These are phyloP conservation scores for Penicillium sp. DNA, from an alignment of 2,329 filamentous ascomycete genomes.

Conservation along the genomic window DNA sequence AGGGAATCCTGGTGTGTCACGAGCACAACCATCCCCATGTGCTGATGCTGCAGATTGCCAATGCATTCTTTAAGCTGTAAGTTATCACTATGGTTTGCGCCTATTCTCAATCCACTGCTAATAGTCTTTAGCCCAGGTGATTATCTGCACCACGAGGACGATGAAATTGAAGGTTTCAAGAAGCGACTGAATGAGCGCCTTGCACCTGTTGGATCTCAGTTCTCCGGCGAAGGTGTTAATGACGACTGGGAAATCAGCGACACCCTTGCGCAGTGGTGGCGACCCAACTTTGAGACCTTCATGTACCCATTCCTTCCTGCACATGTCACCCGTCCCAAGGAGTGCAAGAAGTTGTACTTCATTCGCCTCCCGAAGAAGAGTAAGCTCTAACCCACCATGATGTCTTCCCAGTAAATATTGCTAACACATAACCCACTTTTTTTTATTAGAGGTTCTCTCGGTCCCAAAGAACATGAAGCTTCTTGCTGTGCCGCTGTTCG, in stretches of 20 bases:
- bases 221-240: conserved; percentile 79
- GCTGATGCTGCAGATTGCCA: conserved; percentile 97
- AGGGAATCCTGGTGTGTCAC: conserved; percentile 95
- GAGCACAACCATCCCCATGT: conserved; percentile 99
- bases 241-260: conserved; percentile 94
- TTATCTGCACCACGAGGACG: conserved; percentile 80
- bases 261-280: conserved; percentile 96
- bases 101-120: background rate
- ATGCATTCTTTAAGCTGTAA: conserved; percentile 95
- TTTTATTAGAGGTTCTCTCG: conserved; percentile 77
- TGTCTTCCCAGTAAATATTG: too few relatives aligned
- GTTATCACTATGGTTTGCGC: conserved; percentile 17
- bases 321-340: conserved; percentile 93
- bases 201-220: conserved; percentile 81
- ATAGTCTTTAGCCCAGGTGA: conserved; percentile 68
- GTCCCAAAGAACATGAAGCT: conserved; percentile 99
- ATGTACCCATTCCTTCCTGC: conserved; percentile 99
- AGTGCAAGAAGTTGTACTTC: conserved; percentile 98
- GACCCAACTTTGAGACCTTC: conserved; percentile 98
- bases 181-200: conserved; percentile 85
- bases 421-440: background rate
- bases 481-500: conserved; percentile 91
- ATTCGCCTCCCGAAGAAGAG: conserved; percentile 91
- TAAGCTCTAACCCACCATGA: conserved; percentile 47
- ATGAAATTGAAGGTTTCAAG: conserved; percentile 95